Base-by-base conservation (phyloP, 192 early-diverging fungal species). In the Pilaira anomala region DNA sequence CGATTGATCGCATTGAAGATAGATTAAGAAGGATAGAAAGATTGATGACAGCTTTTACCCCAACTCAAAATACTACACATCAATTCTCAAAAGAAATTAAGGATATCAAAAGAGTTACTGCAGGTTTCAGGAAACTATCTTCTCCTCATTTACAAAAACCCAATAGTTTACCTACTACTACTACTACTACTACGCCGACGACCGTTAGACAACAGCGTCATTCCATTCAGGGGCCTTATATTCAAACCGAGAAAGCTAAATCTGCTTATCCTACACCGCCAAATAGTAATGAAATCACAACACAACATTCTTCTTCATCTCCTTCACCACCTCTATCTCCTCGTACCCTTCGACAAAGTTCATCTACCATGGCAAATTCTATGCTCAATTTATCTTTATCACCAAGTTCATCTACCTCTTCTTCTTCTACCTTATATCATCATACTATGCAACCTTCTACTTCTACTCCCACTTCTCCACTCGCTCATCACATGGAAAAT, bases 1-100 rank as follows among this genome's bases (percentile, higher is more conserved):
- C 62, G n/a, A 75, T 75, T 45, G 73, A 70, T 56, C 48, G 67
- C 30, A 69, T 75, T 45, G 63, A 75, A 49, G 68, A 70, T 51
- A 57, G 73, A 1, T 26, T 75, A 14, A 48, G 67, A 24, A 46
- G 67, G 29, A 75, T 75, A 21, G 73, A 75, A 57, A 49, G 48
- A 44, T 39, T 75, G 3, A 66, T 75, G 62, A 62, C 68, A 14
- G 73, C 64, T 22, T 63, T 73, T 50, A 40, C 54, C 1, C 64
- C 70, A 8, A 51, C 64, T 16, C 64, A 66, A 45, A 68, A 51
- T n/a, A 25, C 66, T 18, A 51, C 62, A 3, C 16, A 8, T 9
- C 26, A 28, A 13, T 16, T 40, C n/a, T n/a, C n/a, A 16, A 33
- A 24, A 9, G 44, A 45, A 22, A 51, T 36, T 24, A 41, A 40